Evolutionary conservation across 495 filamentous ascomycete species (phyloP), one percentile per base, ranked within the genome.

Genomic region (Xylaria castorea): DNA sequence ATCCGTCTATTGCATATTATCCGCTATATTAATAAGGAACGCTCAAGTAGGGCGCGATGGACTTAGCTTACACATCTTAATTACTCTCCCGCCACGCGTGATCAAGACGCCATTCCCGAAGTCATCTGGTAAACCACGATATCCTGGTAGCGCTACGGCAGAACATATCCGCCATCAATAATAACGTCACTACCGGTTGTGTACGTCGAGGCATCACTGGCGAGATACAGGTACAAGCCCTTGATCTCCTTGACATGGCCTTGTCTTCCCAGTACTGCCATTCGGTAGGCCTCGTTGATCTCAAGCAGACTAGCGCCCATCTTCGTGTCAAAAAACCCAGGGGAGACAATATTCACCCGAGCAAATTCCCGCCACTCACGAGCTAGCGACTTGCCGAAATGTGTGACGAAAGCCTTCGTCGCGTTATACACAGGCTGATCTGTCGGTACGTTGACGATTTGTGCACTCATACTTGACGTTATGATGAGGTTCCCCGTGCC

Each of bases 281-380:
- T 74, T 22, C 73, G 61, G 63, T 81, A 76, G 34, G 79, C 81
- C 73, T 83, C 81, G 36, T 87, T 80, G 11, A 84, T 63, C 16
- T 57, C 74, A 32, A 40, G 40, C 8, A 75, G 75, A 20, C 66
- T 67, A 34, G 80, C 81, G 42, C 80, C 81, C 78, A 82, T 79
- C 48, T 75, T 78, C 5, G 74, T 75, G 42, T 75, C 65, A 55
- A 75, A 72, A 48, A 73, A 75, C 5, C 73, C 73, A 5, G 73
- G 73, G 5, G 73, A 75, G 5, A 75, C 89, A 77, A 82, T 84
- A 82, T 93, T 93, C 40, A 91, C 90, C 57, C 91, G 85, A 5
- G 91, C 91, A 79, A 93, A 92, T 72, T 90, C 89, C 36, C 89
- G 80, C 91, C 91, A 93, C 77, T 92, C 91, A 74, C 91, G 90